A percentile compares a stretch with the other conserved stretches of the same genome.
Evolutionary conservation across 116 monocot genomes (phyloP).

Genomic region (Trichopus zeylanicus): DNA sequence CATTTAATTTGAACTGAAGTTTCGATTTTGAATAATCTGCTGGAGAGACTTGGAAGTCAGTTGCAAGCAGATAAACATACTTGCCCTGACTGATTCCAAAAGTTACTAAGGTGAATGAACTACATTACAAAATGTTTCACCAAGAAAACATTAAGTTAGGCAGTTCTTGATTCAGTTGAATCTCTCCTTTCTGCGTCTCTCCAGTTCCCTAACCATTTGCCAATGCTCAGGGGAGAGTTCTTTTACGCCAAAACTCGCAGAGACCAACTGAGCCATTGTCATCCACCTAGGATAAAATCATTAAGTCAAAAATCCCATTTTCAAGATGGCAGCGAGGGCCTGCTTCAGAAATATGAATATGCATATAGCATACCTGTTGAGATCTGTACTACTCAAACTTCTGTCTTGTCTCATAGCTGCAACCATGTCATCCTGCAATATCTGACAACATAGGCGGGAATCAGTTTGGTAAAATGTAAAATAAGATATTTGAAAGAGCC

Average conservation of each 20-base stretch:
- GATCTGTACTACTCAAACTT: conserved; percentile 50
- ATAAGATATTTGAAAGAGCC: no score
- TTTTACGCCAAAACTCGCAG: conserved; percentile 67
- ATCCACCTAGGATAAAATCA: conserved; percentile 44
- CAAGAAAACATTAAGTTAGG: no score
- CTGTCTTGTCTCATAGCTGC: conserved; percentile 55
- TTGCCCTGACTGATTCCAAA: no score
- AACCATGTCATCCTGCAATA: conserved; percentile 17
- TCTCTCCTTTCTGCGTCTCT: conserved; percentile 82
- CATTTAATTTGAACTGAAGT: no score
- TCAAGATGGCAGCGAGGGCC: neutral
- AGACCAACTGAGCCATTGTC: conserved; percentile 73
- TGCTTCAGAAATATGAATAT: neutral
- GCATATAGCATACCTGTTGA: conserved; percentile 50
- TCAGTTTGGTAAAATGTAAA: no score
- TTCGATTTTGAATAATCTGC: no score
- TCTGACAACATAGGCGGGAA: no score
- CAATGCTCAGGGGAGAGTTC: conserved; percentile 62
- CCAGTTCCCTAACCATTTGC: conserved; percentile 77
- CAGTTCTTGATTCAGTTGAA: conserved; percentile 11
- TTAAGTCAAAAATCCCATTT: neutral
- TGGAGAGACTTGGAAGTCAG: no score
- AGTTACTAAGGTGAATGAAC: no score
- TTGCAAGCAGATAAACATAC: no score
- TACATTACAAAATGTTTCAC: no score